Percentiles rank a stretch among this genome's conserved stretches.
Evolutionary conservation across 768 basidiomycete species (phyloP).

Genomic region (Austroboletus eburneus): DNA sequence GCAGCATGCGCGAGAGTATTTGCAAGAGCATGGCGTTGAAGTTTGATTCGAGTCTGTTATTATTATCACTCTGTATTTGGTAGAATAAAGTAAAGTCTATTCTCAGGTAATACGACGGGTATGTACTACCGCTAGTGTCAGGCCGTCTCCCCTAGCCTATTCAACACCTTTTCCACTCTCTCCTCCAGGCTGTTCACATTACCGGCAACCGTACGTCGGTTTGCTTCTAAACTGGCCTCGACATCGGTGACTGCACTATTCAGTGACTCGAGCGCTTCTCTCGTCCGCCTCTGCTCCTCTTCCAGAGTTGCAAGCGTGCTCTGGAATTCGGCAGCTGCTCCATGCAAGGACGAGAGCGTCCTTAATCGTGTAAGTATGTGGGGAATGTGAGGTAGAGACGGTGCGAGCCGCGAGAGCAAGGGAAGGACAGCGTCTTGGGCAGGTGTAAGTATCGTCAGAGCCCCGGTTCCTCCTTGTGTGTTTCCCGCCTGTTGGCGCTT

Average conservation of each 20-base stretch:
- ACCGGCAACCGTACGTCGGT: conserved; percentile 61
- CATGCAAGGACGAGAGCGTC: conserved; percentile 78
- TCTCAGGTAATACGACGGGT: background rate
- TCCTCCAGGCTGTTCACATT: conserved; percentile 73
- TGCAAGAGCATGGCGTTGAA: conserved; percentile 29
- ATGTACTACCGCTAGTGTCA: conserved; percentile 1
- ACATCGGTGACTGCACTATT: conserved; percentile 64
- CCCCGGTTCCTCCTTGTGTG: conserved; percentile 9
- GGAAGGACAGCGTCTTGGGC: conserved; percentile 63
- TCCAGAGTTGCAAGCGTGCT: conserved; percentile 61
- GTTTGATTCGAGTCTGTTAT: conserved; percentile 1
- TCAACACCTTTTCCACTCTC: conserved; percentile 46
- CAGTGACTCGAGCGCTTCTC: conserved; percentile 63
- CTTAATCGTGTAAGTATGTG: conserved; percentile 87
- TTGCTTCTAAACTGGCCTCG: conserved; percentile 72
- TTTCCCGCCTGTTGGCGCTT: conserved; percentile 20
- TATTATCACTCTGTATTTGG: too few species aligned
- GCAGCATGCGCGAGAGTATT: conserved; percentile 41
- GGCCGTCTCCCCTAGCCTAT: conserved; percentile 38
- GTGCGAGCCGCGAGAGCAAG: conserved; percentile 63
- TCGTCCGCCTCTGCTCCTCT: conserved; percentile 64
- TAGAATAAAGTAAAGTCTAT: too few species aligned
- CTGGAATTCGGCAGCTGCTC: conserved; percentile 76
- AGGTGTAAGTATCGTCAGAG: conserved; percentile 22
- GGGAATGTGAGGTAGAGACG: conserved; percentile 76